Conservation (phyloP, 2,329 filamentous ascomycete species). For the Pseudocercospora pini-densiflorae region DNA sequence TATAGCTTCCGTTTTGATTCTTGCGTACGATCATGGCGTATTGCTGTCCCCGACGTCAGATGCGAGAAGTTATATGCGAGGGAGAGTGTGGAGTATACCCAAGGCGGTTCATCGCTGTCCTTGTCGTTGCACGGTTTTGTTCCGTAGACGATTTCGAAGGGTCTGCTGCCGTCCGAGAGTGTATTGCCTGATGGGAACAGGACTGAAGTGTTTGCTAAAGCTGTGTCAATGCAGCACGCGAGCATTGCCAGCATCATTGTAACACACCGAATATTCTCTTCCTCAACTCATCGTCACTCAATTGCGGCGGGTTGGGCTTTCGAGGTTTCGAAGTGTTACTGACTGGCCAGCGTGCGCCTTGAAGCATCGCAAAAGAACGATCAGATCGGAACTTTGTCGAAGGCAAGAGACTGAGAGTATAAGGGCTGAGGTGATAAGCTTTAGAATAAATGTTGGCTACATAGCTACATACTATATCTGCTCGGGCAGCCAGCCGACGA, state of each 20-base stretch:
- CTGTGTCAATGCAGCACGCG: background rate
- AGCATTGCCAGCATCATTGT: background rate
- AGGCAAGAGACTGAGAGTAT: background rate
- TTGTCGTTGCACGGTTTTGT: conserved; percentile 11
- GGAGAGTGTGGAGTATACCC: background rate
- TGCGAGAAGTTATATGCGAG: too few relatives aligned
- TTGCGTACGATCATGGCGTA: conserved; percentile 26
- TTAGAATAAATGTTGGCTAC: background rate
- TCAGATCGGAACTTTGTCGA: background rate
- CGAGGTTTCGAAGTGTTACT: conserved; percentile 1
- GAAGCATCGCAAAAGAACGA: background rate
- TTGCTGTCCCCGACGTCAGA: conserved; percentile 15
- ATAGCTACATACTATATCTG: background rate
- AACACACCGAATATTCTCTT: conserved; percentile 21
- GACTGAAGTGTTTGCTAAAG: conserved; percentile 21
- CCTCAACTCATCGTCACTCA: conserved; percentile 25
- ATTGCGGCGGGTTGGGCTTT: conserved; percentile 18
- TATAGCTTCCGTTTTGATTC: conserved; percentile 15
- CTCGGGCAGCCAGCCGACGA: background rate
- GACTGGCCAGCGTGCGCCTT: conserved; percentile 12
- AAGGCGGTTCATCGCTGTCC: conserved; percentile 14
- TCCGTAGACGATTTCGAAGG: conserved; percentile 22
- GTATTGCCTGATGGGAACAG: conserved; percentile 20
- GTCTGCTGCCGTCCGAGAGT: conserved; percentile 6
- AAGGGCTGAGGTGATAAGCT: background rate